Evolutionary conservation across 148 eudicot genomes (phyloP), one percentile per base, ranked within the genome.

Genomic region (Arctostaphylos glauca): DNA sequence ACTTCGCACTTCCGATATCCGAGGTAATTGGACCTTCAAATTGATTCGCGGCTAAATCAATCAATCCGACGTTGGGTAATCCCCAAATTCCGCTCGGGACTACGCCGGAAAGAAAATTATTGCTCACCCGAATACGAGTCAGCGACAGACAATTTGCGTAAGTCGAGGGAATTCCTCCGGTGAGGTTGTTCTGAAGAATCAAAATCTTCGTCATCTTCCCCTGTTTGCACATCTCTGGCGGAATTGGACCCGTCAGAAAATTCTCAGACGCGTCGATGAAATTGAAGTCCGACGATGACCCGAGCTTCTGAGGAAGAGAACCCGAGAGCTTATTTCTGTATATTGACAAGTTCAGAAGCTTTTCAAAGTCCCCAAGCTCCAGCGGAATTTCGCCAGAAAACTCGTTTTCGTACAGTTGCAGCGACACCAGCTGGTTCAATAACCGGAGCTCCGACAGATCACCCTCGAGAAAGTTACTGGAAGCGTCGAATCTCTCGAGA

Each of bases 41-140:
- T 52, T 82, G 70, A 79, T 96, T 96, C 31, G 86, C 83, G 0
- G 89, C 89, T 23, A 94, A 52, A 84, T 96, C 99, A 52, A 96
- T 86, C 0, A 96, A 82, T 3, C 90, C 81, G 0, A 88, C 84
- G 6, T 89, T 86, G 0, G 99, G 97, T 18, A 96, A 78, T 0
- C 93, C 99, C 99, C 98, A 96, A 43, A 96, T 83, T 31, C 95
- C 94, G 43, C 88, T 78, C 9, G 99, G 99, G 72, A 96, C 91
- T 6, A 79, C 80, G 2, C 99, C 99, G 0, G 93, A 87, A 0
- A 96, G 93, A 5, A 79, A 82, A 82, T 96, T 96, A 18, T 91
- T 82, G 87, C 89, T 93, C n/a, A 96, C 94, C 49, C 99, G 93
- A 44, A 96, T 87, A 23, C 99, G 92, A 12, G 82, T 83, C 79